Evolutionary conservation across 1,284 basidiomycete genomes (phyloP), one percentile per base, ranked within the genome.

Genomic region (Trichosporon ovoides): DNA sequence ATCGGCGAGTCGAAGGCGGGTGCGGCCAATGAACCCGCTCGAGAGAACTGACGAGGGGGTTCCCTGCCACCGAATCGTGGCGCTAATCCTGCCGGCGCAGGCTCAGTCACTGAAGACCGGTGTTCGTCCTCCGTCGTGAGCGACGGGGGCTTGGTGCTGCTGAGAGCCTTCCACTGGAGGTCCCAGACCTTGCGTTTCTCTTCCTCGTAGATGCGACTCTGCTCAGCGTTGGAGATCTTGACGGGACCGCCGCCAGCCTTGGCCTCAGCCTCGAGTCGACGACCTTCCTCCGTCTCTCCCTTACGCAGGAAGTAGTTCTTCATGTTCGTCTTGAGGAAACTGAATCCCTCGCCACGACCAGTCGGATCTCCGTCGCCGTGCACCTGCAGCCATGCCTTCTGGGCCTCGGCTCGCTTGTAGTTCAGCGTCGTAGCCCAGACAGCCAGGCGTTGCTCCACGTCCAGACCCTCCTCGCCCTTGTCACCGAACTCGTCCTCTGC

Each of bases 371-470:
- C 95, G 65, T 97, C 93, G 10, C 95, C 95, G 72, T 98, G 93
- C 28, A 98, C 80, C 67, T 91, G 85, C 56, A 98, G 82, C 94
- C 98, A 97, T 2, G 94, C 94, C 76, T 98, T 98, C 61, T 90
- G 90, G 71, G 96, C 92, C 7, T 94, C 95, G 3, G 93, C 95
- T 66, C 91, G 88, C 61, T 97, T 80, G 76, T 98, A 98, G 72
- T 97, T 98, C 79, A 97, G 94, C 28, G 95, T 97, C 16, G 92
- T 97, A 65, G 94, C 94, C 95, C 96, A 99, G 7, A 96, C 95
- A 1, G 96, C 95, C 24, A 98, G 82, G 69, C 95, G 91, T 73
- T 98, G 94, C 76, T 98, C 95, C 55, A 95, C 84, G 37, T 93
- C 93, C 61, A 96, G 82, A 72, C 93, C 91, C 3, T 86, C 83